phyloP scores from a whole-genome alignment of 148 eudicot genomes.

The Linanthus parryae region DNA sequence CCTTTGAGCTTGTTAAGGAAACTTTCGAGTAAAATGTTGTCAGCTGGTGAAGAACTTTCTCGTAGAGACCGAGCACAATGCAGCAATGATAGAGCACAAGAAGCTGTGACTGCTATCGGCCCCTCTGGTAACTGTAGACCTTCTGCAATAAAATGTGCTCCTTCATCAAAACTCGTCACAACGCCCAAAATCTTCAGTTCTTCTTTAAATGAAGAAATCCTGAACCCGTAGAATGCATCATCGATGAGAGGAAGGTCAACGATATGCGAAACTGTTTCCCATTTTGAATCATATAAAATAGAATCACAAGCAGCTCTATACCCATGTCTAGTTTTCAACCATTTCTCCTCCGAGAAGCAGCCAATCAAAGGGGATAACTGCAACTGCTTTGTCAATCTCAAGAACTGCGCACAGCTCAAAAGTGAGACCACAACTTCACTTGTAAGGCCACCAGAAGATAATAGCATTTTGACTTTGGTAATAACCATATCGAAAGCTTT shows the following conservation, averaged over 20 bases:
- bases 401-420: conserved; percentile 3
- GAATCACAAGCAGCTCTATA: conserved; percentile 6
- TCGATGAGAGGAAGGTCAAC: conserved; percentile 16
- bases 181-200: conserved; percentile 18
- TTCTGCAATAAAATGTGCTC: conserved; percentile 14
- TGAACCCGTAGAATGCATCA: conserved; percentile 8
- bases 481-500: conserved; percentile 1
- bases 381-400: conserved; percentile 2
- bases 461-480: not conserved
- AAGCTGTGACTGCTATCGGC: not conserved
- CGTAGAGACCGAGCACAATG: conserved; percentile 7
- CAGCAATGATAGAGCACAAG: not conserved
- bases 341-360: conserved; percentile 2
- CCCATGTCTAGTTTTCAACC: conserved; percentile 13
- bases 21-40: conserved; percentile 1
- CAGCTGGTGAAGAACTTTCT: conserved; percentile 3
- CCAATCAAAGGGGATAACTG: conserved; percentile 1
- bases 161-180: conserved; percentile 10
- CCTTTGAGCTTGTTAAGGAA: conserved; percentile 11
- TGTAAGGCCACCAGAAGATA: conserved; percentile 6
- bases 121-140: conserved; percentile 5
- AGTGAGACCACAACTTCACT: not conserved
- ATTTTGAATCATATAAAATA: conserved; percentile 7
- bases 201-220: conserved; percentile 5
- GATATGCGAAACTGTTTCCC: conserved; percentile 4